Percentiles rank a stretch among this genome's conserved stretches.
Evolutionary conservation across 495 filamentous ascomycete genomes (phyloP).

Genomic region (Clavariopsis aquatica): DNA sequence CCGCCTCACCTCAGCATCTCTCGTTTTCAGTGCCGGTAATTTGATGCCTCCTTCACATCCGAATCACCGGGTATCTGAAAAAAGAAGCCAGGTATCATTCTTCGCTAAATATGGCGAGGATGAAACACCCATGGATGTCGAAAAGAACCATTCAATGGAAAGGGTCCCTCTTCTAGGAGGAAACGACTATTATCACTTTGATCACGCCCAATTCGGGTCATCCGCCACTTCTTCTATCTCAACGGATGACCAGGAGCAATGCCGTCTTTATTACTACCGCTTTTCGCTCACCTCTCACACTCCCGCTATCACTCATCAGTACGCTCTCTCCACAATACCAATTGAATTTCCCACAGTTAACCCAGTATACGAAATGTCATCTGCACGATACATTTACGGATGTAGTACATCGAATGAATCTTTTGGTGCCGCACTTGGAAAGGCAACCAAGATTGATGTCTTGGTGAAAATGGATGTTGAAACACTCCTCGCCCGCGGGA

Average conservation of each 20-base stretch:
- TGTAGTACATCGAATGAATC: constrained; percentile 52
- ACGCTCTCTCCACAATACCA: constrained; percentile 60
- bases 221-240: neutral
- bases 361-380: constrained; percentile 54
- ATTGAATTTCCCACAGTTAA: constrained; percentile 64
- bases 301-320: constrained; percentile 56
- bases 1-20: constrained; percentile 59
- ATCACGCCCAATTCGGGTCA: neutral
- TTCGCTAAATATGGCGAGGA: constrained; percentile 44
- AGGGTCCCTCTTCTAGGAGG: neutral
- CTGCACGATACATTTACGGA: constrained; percentile 59
- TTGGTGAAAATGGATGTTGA: constrained; percentile 59
- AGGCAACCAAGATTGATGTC: constrained; percentile 61
- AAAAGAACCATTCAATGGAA: constrained; percentile 8
- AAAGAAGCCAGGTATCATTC: constrained; percentile 36
- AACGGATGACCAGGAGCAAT: constrained; percentile 59
- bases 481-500: constrained; percentile 52
- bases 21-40: constrained; percentile 62
- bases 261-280: constrained; percentile 65
- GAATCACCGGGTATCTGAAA: neutral
- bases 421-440: constrained; percentile 56
- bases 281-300: constrained; percentile 48
- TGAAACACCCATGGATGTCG: neutral
- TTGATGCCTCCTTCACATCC: constrained; percentile 49
- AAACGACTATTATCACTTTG: neutral